Evolutionary conservation across 1,284 basidiomycete genomes (phyloP), one percentile per base, ranked within the genome.

Genomic region (Heterobasidion occidentale): DNA sequence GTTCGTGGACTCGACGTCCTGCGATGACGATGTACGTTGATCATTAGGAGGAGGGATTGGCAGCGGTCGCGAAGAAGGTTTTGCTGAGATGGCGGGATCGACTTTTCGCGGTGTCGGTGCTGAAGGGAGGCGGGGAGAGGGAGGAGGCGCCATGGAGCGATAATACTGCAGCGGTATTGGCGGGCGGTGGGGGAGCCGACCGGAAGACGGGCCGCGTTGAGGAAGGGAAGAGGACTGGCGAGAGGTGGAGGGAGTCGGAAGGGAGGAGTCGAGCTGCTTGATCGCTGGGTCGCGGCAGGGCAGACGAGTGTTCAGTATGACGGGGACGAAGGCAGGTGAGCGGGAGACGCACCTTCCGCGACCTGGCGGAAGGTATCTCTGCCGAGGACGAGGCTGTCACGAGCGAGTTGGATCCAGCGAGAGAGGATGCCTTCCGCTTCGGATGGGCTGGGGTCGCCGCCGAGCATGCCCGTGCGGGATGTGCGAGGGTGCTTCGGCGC

Each of bases 401-500:
- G 70, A 57, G 74, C 71, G 14, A 45, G 42, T 45, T 17, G 12
- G 2, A 14, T 12, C 71, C 71, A 73, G 46, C 70, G 69, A 54
- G 61, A 56, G 20, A 62, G 51, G 45, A 72, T 54, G 27, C 68
- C 65, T 56, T 67, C 64, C 59, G 55, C 47, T 56, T 71, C 65
- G 17, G 63, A 64, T 7, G 68, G 64, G 55, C 54, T 65, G 56
- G 64, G 63, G 53, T 65, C 64, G 15, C 62, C 63, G 27, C 50
- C 64, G 27, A 27, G 27, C 53, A 54, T 15, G 9, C 56, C 54
- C 3, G 53, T 20, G 15, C 20, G 27, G 14, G 27, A 42, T 1
- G 61, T 69, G 51, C 77, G 70, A 9, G 65, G 67, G 51, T 71
- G 66, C 58, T 77, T 77, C 19, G 73, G 59, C 14, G 68, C 69